Conservation (phyloP, 1,284 basidiomycete species). For the Leccinum brunneo-olivaceum region DNA sequence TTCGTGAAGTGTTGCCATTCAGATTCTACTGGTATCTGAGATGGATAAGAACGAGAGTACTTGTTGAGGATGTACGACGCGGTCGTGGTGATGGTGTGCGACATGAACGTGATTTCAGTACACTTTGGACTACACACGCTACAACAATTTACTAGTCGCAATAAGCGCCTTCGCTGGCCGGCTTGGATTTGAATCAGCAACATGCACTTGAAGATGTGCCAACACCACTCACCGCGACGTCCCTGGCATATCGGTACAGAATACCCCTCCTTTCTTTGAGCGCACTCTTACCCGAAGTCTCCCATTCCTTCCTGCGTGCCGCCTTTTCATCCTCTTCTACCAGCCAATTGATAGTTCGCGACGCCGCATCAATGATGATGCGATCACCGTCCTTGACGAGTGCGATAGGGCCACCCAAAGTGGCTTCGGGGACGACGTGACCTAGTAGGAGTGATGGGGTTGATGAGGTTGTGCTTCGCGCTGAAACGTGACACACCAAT, state of each 20-base stretch:
- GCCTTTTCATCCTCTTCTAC: slow-evolving; percentile 78
- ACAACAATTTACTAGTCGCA: slow-evolving; percentile 44
- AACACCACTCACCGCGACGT: slow-evolving; percentile 61
- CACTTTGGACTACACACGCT: slow-evolving; percentile 1
- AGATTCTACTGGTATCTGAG: slow-evolving; percentile 24
- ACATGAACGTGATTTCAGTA: too few species aligned
- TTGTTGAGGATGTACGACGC: slow-evolving; percentile 51
- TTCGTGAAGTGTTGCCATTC: slow-evolving; percentile 78
- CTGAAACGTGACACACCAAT: slow-evolving; percentile 43
- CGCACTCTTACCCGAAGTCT: slow-evolving; percentile 50
- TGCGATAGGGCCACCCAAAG: slow-evolving; percentile 90
- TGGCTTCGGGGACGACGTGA: slow-evolving; percentile 91
- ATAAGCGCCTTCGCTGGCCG: slow-evolving; percentile 73
- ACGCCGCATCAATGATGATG: slow-evolving; percentile 76
- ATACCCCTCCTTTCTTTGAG: slow-evolving; percentile 71
- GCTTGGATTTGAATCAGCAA: slow-evolving; percentile 36
- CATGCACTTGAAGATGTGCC: background rate
- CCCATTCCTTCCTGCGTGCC: slow-evolving; percentile 69
- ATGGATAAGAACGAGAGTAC: slow-evolving; percentile 62
- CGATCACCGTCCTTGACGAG: slow-evolving; percentile 89
- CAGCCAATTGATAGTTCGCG: slow-evolving; percentile 74
- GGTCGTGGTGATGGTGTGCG: slow-evolving; percentile 52
- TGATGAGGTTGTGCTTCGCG: background rate
- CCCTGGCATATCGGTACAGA: slow-evolving; percentile 69
- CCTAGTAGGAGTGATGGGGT: slow-evolving; percentile 37